Conservation (phyloP, 305 asterid species). For the Solanum hybrid region DNA sequence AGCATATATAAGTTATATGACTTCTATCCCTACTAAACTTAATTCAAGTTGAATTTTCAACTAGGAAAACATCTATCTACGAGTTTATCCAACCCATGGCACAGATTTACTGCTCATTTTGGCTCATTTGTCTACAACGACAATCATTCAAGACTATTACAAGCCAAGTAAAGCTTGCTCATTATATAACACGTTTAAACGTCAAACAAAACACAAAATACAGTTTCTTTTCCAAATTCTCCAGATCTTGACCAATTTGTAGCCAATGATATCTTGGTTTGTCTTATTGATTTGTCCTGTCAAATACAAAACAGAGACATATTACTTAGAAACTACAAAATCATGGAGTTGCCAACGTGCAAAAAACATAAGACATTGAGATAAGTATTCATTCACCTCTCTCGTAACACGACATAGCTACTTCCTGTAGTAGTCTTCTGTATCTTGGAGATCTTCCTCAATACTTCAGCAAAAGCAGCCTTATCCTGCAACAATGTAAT, state of each 20-base stretch:
- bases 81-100: background rate
- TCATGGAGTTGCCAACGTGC: background rate
- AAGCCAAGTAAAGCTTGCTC: background rate
- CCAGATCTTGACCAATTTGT: background rate
- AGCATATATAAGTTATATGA: background rate
- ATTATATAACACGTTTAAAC: background rate
- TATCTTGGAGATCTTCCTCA: slow-evolving; percentile 82
- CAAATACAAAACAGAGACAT: background rate
- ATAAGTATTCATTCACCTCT: slow-evolving; percentile 27
- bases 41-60: background rate
- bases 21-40: background rate
- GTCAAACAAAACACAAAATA: background rate
- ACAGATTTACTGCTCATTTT: background rate
- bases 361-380: background rate
- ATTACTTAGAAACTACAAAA: background rate
- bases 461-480: slow-evolving; percentile 64
- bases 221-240: background rate
- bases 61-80: background rate
- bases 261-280: background rate
- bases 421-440: slow-evolving; percentile 48
- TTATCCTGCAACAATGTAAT: slow-evolving; percentile 47
- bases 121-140: background rate
- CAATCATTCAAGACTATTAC: background rate
- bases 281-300: slow-evolving; percentile 2
- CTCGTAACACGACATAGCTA: slow-evolving; percentile 55